These are phyloP conservation scores for Sodiomyces alkalinus DNA, from an alignment of 2,329 filamentous ascomycete genomes.

Conservation along the genomic window DNA sequence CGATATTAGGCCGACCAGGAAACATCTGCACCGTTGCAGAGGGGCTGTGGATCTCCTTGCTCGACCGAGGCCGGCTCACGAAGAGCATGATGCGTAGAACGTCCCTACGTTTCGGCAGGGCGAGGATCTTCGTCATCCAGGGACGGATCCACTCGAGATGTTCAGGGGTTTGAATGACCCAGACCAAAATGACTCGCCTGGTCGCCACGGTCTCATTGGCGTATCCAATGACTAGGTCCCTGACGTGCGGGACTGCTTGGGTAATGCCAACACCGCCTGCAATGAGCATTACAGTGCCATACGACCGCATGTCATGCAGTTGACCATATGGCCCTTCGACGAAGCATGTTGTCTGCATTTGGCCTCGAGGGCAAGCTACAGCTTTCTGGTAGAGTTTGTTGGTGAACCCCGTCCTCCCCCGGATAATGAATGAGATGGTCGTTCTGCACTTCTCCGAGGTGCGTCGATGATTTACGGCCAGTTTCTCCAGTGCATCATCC, in stretches of 20 bases:
- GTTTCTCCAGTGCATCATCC: constrained; percentile 32
- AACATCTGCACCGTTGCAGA: constrained; percentile 73
- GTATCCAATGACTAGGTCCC: constrained; percentile 55
- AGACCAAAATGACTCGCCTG: constrained; percentile 58
- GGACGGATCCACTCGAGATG: constrained; percentile 72
- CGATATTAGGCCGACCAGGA: constrained; percentile 61
- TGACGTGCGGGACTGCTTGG: constrained; percentile 61
- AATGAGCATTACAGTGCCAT: constrained; percentile 66
- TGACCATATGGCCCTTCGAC: constrained; percentile 69
- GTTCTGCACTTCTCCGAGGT: constrained; percentile 45
- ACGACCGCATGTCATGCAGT: constrained; percentile 54
- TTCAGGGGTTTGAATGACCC: constrained; percentile 67
- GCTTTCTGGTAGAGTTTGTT: constrained; percentile 54
- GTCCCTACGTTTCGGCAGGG: constrained; percentile 60
- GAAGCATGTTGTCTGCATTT: constrained; percentile 47
- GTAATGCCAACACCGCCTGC: constrained; percentile 72
- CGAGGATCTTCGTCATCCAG: constrained; percentile 70
- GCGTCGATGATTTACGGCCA: constrained; percentile 45
- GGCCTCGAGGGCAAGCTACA: constrained; percentile 41
- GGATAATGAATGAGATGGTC: constrained; percentile 56
- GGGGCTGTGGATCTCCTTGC: constrained; percentile 68
- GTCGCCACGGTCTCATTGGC: constrained; percentile 54
- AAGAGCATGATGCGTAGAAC: constrained; percentile 65
- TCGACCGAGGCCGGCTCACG: constrained; percentile 57
- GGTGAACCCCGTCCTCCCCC: constrained; percentile 61